These are phyloP conservation scores for Tetracladium setigerum DNA, from an alignment of 495 filamentous ascomycete genomes.

Conservation along the genomic window DNA sequence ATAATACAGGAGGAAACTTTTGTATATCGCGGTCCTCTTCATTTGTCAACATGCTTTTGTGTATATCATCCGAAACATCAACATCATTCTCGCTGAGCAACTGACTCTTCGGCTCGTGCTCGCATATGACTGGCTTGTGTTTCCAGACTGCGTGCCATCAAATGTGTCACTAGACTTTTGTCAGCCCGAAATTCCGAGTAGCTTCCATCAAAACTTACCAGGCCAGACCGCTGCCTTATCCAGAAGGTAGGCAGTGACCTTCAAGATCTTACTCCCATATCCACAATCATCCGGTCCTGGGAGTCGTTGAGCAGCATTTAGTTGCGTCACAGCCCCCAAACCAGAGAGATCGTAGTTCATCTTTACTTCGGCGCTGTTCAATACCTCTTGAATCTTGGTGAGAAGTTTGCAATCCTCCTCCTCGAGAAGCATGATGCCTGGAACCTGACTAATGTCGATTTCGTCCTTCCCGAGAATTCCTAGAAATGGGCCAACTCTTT, in stretches of 20 bases:
- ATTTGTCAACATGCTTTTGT: no score
- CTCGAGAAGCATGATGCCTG: conserved; percentile 82
- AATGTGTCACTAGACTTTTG: conserved; percentile 57
- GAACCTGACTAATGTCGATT: conserved; percentile 67
- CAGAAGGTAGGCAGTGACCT: conserved; percentile 82
- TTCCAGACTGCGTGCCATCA: conserved; percentile 84
- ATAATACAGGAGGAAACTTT: no score
- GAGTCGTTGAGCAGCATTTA: conserved; percentile 39
- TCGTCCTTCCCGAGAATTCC: conserved; percentile 81
- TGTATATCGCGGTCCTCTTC: no score
- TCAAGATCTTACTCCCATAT: conserved; percentile 78
- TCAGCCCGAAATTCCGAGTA: background rate
- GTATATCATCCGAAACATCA: no score
- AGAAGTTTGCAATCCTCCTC: conserved; percentile 88
- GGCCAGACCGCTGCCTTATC: conserved; percentile 91
- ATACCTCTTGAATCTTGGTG: conserved; percentile 73
- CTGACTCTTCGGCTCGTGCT: conserved; percentile 58
- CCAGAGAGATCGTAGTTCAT: conserved; percentile 49
- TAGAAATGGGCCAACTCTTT: conserved; percentile 81
- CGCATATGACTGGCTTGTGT: conserved; percentile 76
- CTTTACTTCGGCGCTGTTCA: conserved; percentile 73
- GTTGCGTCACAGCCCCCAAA: conserved; percentile 42
- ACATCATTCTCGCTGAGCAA: conserved; percentile 34
- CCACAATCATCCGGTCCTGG: conserved; percentile 58
- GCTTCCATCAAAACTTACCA: conserved; percentile 43